Base-by-base conservation (phyloP, 345 rosid genomes). In the Eutrema japonicum region DNA sequence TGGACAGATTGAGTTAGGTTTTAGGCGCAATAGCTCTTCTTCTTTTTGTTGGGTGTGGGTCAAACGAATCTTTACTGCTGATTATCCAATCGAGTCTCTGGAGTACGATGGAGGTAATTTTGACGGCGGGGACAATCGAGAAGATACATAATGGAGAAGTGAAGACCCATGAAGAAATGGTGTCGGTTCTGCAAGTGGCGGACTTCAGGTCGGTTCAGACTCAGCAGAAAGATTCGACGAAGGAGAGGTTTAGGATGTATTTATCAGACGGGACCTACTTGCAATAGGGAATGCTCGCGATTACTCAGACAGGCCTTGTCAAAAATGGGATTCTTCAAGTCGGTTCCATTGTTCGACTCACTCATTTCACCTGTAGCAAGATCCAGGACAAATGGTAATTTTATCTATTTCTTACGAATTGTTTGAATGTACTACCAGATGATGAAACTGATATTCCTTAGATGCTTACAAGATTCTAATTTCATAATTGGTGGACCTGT, bases 231-330 rank as follows among this genome's bases (percentile, higher is more conserved):
- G 80, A 70, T 10, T 72, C 79, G 18, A 22, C 30, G 46, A 84
- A 51, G 48, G 84, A 85, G 83, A 73, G 98, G 60, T 88, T 63
- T 82, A 81, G 89, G 51, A 53, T 93, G 61, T 37, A 82, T 65
- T 66, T 91, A 12, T 93, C 98, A 4, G 98, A 93, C 35, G 98
- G 98, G 62, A 68, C 73, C 0, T 76, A 78, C 35, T 53, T 70
- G 55, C 87, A 84, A 53, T 95, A 86, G 60, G 96, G 89, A 22
- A 84, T 93, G 96, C 89, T 93, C 10, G 91, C 83, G 10, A 77
- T 85, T 10, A 75, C 74, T 78, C 85, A 75, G 51, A 91, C 86
- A 55, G 71, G 81, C 35, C 81, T 93, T 45, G 95, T 91, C 2
- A 81, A 80, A 49, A 69, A 82, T 11, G 83, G 87, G 1, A 50